Evolutionary conservation across 108 stramenopile genomes (phyloP).

Genomic region (Craspedostauros australis): DNA sequence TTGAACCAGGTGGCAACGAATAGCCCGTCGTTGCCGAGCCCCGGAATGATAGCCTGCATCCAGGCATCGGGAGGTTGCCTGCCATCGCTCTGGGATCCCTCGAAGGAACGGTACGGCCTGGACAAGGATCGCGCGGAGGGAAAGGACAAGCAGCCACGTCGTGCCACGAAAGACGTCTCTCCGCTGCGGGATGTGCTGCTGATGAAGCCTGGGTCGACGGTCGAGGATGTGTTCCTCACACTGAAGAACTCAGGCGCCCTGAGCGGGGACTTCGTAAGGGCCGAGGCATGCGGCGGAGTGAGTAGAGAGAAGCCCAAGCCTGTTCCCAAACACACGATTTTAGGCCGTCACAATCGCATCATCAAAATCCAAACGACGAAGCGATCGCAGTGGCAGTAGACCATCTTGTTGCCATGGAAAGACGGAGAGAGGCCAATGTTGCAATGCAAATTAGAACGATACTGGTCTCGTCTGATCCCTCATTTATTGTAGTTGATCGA

Average conservation of each 20-base stretch:
- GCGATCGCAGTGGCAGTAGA: slow-evolving; percentile 59
- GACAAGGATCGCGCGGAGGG: slow-evolving; percentile 2
- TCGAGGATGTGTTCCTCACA: slow-evolving; percentile 67
- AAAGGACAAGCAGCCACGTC: background rate
- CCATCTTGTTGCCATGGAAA: background rate
- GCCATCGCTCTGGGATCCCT: slow-evolving; percentile 54
- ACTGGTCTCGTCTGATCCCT: no score
- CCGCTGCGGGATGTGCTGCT: slow-evolving; percentile 60
- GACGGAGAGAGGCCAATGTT: background rate
- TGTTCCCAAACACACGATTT: slow-evolving; percentile 48
- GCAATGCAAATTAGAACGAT: background rate
- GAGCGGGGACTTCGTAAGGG: slow-evolving; percentile 81
- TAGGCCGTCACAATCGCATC: slow-evolving; percentile 56
- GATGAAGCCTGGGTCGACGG: slow-evolving; percentile 85
- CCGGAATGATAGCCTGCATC: slow-evolving; percentile 61
- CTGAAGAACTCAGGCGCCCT: slow-evolving; percentile 65
- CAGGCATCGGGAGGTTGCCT: slow-evolving; percentile 49
- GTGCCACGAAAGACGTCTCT: slow-evolving; percentile 5
- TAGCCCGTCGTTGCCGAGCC: slow-evolving; percentile 52
- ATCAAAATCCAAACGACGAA: slow-evolving; percentile 78
- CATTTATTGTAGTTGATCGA: no score
- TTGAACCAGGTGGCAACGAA: slow-evolving; percentile 47
- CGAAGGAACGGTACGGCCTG: slow-evolving; percentile 18
- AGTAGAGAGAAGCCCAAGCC: slow-evolving; percentile 66
- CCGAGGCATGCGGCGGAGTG: slow-evolving; percentile 48